phyloP scores from a whole-genome alignment of 2,329 filamentous ascomycete species.

The Blumeriella jaapii region DNA sequence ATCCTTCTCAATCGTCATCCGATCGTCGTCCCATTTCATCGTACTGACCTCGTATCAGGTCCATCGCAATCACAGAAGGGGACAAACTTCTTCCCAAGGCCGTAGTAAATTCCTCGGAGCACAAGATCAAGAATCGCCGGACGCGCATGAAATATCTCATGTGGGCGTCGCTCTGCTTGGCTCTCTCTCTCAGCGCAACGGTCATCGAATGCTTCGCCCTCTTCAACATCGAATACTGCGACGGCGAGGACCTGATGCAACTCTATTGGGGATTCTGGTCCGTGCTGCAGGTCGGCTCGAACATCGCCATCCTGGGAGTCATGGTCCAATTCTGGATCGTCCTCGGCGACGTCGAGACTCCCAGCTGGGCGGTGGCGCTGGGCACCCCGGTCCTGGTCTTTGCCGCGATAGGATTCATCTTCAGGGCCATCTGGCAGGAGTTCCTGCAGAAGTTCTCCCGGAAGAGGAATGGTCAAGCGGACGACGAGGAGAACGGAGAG shows the following conservation, averaged over 20 bases:
- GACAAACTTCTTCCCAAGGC: slow-evolving; percentile 8
- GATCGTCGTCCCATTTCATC: background rate
- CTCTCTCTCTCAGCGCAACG: slow-evolving; percentile 34
- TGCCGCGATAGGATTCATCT: slow-evolving; percentile 29
- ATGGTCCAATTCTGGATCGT: slow-evolving; percentile 41
- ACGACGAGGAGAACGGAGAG: slow-evolving; percentile 4
- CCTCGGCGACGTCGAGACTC: slow-evolving; percentile 38
- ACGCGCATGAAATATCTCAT: slow-evolving; percentile 29
- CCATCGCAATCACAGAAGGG: slow-evolving; percentile 11
- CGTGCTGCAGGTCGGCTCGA: slow-evolving; percentile 44
- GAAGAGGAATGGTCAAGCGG: slow-evolving; percentile 1
- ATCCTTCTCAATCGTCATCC: background rate
- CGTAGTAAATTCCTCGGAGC: slow-evolving; percentile 21
- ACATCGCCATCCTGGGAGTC: slow-evolving; percentile 47
- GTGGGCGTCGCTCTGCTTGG: slow-evolving; percentile 34
- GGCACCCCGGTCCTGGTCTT: slow-evolving; percentile 50
- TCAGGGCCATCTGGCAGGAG: slow-evolving; percentile 24
- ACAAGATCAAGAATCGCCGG: slow-evolving; percentile 8
- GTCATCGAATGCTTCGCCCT: slow-evolving; percentile 41
- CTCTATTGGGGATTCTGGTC: slow-evolving; percentile 52
- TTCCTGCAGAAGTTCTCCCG: slow-evolving; percentile 4
- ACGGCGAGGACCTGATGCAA: slow-evolving; percentile 46
- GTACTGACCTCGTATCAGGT: slow-evolving; percentile 9
- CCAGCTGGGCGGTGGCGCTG: slow-evolving; percentile 47
- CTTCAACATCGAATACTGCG: slow-evolving; percentile 38